A percentile compares a stretch with the other conserved stretches of the same genome.
These are phyloP conservation scores for Nemania diffusa DNA, from an alignment of 2,329 filamentous ascomycete species.

Conservation along the genomic window DNA sequence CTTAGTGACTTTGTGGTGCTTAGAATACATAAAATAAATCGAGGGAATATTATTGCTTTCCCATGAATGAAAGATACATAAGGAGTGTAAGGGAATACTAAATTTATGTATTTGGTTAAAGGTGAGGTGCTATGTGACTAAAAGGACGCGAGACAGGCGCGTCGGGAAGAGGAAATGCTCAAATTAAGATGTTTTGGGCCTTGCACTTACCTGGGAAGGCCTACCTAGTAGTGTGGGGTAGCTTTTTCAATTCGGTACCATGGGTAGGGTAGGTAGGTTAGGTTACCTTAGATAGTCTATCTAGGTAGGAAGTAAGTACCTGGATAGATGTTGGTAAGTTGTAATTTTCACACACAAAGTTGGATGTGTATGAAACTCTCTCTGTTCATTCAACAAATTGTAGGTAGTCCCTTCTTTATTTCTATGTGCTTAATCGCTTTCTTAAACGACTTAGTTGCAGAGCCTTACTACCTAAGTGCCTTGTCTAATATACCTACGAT, in stretches of 20 bases:
- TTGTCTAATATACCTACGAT: not conserved
- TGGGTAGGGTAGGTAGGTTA: too few species aligned
- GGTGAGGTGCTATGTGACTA: not conserved
- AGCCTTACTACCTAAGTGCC: not conserved
- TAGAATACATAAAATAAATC: not conserved
- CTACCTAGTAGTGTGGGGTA: not conserved
- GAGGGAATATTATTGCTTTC: not conserved
- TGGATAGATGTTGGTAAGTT: too few species aligned
- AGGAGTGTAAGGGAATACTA: not conserved
- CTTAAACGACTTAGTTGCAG: not conserved
- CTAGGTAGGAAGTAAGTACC: too few species aligned
- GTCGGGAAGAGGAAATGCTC: conserved; percentile 17
- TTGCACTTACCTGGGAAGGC: not conserved
- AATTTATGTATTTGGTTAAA: not conserved
- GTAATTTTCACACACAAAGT: too few species aligned
- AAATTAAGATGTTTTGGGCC: not conserved
- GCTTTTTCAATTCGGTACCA: not conserved
- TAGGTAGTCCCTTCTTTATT: not conserved
- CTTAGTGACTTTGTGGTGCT: not conserved
- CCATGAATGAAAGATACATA: not conserved
- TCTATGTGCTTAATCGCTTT: too few species aligned
- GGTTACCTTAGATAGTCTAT: not conserved
- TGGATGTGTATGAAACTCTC: too few species aligned
- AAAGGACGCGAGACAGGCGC: conserved; percentile 29
- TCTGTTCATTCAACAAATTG: too few species aligned